Evolutionary conservation across 2,329 filamentous ascomycete species (phyloP), one percentile per base, ranked within the genome.

Genomic region (Penicillium sp.): DNA sequence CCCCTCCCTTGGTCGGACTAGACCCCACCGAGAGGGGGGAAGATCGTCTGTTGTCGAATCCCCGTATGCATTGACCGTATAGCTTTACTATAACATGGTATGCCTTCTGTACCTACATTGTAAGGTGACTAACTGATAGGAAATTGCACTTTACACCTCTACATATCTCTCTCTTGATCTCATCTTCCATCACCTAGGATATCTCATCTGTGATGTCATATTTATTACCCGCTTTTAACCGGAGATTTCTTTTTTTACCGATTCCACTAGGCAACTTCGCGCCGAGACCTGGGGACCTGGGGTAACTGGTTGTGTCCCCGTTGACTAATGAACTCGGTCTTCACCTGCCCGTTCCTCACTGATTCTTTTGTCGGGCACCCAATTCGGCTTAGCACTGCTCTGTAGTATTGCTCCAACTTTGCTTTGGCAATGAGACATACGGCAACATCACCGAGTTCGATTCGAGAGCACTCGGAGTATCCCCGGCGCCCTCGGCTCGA

Each of bases 1-100:
- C 60, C 50, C 57, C 60, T 53, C 58, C 35, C 16, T 59, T n/a
- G n/a, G 14, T n/a, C 63, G 62, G 62, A 66, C 58, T 46, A 58
- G 59, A 56, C 63, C 53, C 63, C 62, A 63, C 63, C 63, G 61
- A 62, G 48, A n/a, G 29, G 16, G 16, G 27, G 37, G 39, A 41
- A 41, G 39, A 41, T 41, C 39, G 39, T 21, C 39, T 22, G n/a
- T 39, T 3, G n/a, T 19, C 5, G 35, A 37, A 19, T 19, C n/a
- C 16, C 16, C 35, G 13, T n/a, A 37, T 10, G 16, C 24, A 44
- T 43, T 53, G 29, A 47, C 21, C 24, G n/a, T 39, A 9, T 5
- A 39, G 35, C n/a, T 39, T 8, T 19, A 19, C 35, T 9, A 39
- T 39, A 8, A 19, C 5, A 14, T 33, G 13, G 5, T 14, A 5